phyloP scores from a whole-genome alignment of 1,284 basidiomycete species.

The Apiotrichum domesticum region DNA sequence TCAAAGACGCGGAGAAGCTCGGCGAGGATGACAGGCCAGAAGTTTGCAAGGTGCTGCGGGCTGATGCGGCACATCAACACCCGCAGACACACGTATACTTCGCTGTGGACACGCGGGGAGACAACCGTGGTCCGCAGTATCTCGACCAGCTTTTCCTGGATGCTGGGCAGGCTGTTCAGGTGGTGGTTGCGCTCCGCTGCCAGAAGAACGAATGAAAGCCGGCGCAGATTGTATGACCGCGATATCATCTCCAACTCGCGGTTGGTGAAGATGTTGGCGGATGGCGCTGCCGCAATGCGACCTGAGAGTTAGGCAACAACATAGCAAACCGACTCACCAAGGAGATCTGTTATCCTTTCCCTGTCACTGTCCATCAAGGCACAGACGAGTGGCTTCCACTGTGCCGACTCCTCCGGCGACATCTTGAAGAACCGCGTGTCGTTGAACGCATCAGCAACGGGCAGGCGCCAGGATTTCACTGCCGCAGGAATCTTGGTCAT shows the following conservation, averaged over 20 bases:
- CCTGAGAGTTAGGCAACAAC: slow-evolving; percentile 48
- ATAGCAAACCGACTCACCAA: slow-evolving; percentile 53
- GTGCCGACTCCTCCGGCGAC: slow-evolving; percentile 49
- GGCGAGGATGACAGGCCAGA: slow-evolving; percentile 94
- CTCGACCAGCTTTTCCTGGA: slow-evolving; percentile 96
- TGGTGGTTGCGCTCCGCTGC: slow-evolving; percentile 85
- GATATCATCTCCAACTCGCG: slow-evolving; percentile 86
- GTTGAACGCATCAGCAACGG: slow-evolving; percentile 72
- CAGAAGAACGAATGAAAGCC: slow-evolving; percentile 79
- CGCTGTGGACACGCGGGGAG: slow-evolving; percentile 80
- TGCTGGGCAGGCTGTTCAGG: slow-evolving; percentile 77
- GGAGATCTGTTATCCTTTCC: slow-evolving; percentile 73
- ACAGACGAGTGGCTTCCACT: slow-evolving; percentile 75
- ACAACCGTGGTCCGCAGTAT: slow-evolving; percentile 69
- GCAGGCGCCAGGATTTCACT: slow-evolving; percentile 76
- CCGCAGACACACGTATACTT: slow-evolving; percentile 86
- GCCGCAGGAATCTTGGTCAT: slow-evolving; percentile 72
- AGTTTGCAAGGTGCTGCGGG: slow-evolving; percentile 83
- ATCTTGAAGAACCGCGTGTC: slow-evolving; percentile 80
- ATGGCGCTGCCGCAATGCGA: slow-evolving; percentile 76
- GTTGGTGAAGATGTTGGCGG: slow-evolving; percentile 94
- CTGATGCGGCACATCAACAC: slow-evolving; percentile 87
- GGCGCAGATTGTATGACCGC: slow-evolving; percentile 79
- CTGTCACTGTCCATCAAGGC: slow-evolving; percentile 80
- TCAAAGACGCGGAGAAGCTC: slow-evolving; percentile 68